Base-by-base conservation (phyloP, 805 yeast genomes). In the Teunomyces barrocoloradensis region DNA sequence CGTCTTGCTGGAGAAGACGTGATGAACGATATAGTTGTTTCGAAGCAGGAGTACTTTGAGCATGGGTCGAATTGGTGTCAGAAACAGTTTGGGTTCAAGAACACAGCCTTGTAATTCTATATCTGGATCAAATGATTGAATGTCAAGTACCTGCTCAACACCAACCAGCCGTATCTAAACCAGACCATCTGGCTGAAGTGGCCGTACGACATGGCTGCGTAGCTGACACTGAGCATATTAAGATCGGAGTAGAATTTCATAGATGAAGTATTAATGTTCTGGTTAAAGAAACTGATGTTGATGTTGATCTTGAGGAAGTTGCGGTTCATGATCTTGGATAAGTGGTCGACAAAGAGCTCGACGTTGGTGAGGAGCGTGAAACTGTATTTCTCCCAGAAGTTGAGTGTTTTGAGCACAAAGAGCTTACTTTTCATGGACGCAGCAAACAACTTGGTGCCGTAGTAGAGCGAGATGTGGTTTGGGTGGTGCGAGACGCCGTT, bases 171-270 rank as follows among this genome's bases (percentile, higher is more conserved):
- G 71, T 87, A 87, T 54, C 99, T 76, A 64, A 85, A 94, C 97
- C 97, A 92, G 6, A 86, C 91, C 87, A 94, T 87, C 64, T 94
- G 99, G 1, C 96, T 82, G 52, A 75, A 74, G 66, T 94, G 98
- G 2, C 87, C 96, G 53, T 75, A 75, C 2, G 84, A 69, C 96
- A 92, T 89, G 3, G 96, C 87, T 0, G 85, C 77, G 46, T 83
- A 73, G 36, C 76, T 66, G 47, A 65, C 69, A 47, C 69, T 65
- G 46, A 66, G 61, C 71, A 68, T 70, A 48, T 69, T 70, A 48
- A 70, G 58, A 49, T 67, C 74, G 15, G 69, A 63, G 53, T 68
- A 75, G 17, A 77, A 61, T 49, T 64, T 66, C 23, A 77, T 52
- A n/a, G 73, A 60, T 2, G 63, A 50, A 12, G 47, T 49, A 30